Percentiles rank a stretch among this genome's conserved stretches.
Evolutionary conservation across 192 early-diverging fungal species (phyloP).

Genomic region (Podila horticola): DNA sequence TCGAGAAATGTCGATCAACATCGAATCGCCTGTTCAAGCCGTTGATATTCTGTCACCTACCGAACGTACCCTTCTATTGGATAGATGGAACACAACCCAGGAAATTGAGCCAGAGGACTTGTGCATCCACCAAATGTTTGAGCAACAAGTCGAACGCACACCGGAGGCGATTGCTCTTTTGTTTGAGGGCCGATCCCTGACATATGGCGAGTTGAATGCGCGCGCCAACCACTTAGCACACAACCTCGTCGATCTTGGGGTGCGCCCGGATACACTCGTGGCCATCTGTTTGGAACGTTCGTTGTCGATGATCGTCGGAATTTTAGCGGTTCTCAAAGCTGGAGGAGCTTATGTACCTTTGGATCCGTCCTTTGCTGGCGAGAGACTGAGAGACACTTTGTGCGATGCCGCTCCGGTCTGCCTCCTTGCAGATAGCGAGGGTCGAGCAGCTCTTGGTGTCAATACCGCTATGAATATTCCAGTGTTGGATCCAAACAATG

Average conservation of each 20-base stretch:
- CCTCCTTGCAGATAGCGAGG: not conserved
- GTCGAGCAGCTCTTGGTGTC: not conserved
- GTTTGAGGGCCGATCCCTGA: slow-evolving; percentile 5
- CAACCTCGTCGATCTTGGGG: slow-evolving; percentile 6
- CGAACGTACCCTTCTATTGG: no score
- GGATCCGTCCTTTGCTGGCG: slow-evolving; percentile 38
- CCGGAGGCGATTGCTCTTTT: slow-evolving; percentile 11
- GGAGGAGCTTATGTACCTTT: slow-evolving; percentile 53
- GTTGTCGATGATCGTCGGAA: slow-evolving; percentile 13
- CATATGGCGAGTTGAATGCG: slow-evolving; percentile 13
- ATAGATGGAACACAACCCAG: no score
- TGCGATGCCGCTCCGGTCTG: slow-evolving; percentile 6
- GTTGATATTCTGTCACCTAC: no score
- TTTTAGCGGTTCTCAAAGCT: slow-evolving; percentile 42
- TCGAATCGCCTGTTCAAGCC: no score
- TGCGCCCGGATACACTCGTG: not conserved
- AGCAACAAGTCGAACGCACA: not conserved
- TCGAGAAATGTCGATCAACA: no score
- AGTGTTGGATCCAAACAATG: not conserved
- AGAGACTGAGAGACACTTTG: slow-evolving; percentile 30
- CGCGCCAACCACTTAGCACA: slow-evolving; percentile 11
- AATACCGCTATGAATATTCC: not conserved
- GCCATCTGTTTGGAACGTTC: slow-evolving; percentile 7
- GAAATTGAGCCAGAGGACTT: not conserved
- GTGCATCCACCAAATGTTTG: slow-evolving; percentile 10